Evolutionary conservation across 225 moss, liverwort and hornwort genomes (phyloP).

Genomic region (Bryum argenteum): DNA sequence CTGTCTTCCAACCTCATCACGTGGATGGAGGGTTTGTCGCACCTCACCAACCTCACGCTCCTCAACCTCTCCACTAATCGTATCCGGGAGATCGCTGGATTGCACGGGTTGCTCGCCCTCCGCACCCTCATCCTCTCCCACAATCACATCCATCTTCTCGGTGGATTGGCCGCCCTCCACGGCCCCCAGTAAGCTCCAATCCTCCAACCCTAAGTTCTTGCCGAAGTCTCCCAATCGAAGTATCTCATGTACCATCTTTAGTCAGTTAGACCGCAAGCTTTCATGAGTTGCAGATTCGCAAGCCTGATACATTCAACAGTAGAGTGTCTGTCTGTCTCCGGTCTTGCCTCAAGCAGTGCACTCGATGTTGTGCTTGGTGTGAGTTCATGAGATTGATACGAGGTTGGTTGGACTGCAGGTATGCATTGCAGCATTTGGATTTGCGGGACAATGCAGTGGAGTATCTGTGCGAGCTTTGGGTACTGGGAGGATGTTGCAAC

Average conservation of each 20-base stretch:
- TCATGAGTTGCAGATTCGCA: too few species aligned
- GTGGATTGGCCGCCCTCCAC: conserved; percentile 67
- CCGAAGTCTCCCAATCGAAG: too few species aligned
- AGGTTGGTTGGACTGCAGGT: conserved; percentile 43
- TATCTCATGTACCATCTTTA: too few species aligned
- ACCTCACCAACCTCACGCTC: conserved; percentile 49
- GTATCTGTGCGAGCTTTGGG: conserved; percentile 66
- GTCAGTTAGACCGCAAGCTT: too few species aligned
- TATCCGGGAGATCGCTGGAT: conserved; percentile 59
- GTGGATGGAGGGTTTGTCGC: conserved; percentile 75
- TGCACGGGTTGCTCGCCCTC: not conserved
- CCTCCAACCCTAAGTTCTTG: too few species aligned
- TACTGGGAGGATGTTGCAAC: conserved; percentile 62
- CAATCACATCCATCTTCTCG: conserved; percentile 29
- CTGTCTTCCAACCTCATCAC: conserved; percentile 79
- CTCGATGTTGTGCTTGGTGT: too few species aligned
- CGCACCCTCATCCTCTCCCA: not conserved
- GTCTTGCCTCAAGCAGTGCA: too few species aligned
- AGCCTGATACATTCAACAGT: too few species aligned
- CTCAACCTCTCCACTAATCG: conserved; percentile 80
- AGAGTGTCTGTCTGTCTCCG: too few species aligned
- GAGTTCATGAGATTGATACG: too few species aligned
- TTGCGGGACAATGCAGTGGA: conserved; percentile 71
- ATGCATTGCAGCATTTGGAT: conserved; percentile 70
- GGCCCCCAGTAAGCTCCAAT: conserved; percentile 48